Conservation (phyloP, 2,329 filamentous ascomycete genomes). For the Thielaviopsis euricoi region DNA sequence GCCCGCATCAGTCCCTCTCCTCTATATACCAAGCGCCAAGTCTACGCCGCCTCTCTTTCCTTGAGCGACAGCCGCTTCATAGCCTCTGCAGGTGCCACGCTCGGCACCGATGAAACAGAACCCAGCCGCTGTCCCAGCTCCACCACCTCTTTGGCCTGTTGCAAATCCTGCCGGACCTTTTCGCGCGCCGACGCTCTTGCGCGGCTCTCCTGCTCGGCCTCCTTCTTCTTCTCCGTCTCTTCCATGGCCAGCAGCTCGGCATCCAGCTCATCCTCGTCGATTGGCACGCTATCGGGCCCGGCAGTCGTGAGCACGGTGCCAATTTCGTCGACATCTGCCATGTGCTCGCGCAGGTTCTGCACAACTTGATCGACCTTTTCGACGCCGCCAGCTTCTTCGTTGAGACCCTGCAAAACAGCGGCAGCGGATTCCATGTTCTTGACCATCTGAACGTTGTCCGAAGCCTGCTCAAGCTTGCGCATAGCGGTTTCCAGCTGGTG, state of each 20-base stretch:
- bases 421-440: conserved; percentile 67
- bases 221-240: conserved; percentile 36
- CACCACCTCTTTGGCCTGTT: conserved; percentile 27
- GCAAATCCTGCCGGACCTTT: conserved; percentile 19
- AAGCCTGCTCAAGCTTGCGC: conserved; percentile 68
- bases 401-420: conserved; percentile 53
- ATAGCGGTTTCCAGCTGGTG: conserved; percentile 72
- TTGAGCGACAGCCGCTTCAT: conserved; percentile 24
- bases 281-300: conserved; percentile 22
- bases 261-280: conserved; percentile 75
- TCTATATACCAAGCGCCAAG: background rate
- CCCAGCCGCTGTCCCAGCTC: conserved; percentile 34
- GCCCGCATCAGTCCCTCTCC: background rate
- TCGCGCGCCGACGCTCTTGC: conserved; percentile 23
- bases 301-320: conserved; percentile 56
- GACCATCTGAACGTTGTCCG: conserved; percentile 70
- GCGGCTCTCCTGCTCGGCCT: conserved; percentile 27
- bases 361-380: conserved; percentile 63
- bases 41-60: conserved; percentile 14
- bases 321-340: conserved; percentile 69
- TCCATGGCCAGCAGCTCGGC: conserved; percentile 72
- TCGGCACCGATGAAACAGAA: conserved; percentile 13
- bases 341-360: conserved; percentile 61
- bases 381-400: conserved; percentile 59
- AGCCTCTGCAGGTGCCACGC: conserved; percentile 11